A percentile compares a stretch with the other conserved stretches of the same genome.
Conservation (phyloP, 495 filamentous ascomycete genomes). For the Schizothecium vesticola region DNA sequence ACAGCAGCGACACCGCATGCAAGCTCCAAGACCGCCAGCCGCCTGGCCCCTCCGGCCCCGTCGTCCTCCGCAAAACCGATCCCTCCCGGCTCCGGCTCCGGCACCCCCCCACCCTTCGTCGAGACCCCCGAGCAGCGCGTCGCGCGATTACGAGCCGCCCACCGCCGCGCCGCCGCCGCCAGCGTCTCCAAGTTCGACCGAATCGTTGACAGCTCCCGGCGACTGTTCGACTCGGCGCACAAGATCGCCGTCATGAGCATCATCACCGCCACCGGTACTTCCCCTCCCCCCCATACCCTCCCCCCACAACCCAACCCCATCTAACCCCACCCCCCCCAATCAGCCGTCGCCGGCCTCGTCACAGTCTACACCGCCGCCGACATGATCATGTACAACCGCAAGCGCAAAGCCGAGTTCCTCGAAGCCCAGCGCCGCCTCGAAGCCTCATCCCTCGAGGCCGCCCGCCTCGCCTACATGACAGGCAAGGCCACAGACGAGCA, state of each 20-base stretch:
- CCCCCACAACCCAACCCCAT: neutral
- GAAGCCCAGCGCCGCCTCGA: constrained; percentile 56
- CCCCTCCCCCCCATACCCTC: neutral
- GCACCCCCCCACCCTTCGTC: constrained; percentile 19
- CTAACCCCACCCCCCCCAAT: neutral
- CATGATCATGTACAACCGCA: constrained; percentile 82
- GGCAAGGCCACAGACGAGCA: constrained; percentile 59
- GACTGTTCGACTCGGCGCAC: constrained; percentile 79
- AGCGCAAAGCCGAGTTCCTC: constrained; percentile 59
- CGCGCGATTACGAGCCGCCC: constrained; percentile 74
- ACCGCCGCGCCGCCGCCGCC: constrained; percentile 61
- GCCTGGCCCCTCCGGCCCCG: constrained; percentile 46
- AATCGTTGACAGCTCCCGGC: constrained; percentile 60
- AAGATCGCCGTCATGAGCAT: constrained; percentile 66
- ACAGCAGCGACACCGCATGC: constrained; percentile 89
- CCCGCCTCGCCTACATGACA: constrained; percentile 54
- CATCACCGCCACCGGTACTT: constrained; percentile 73
- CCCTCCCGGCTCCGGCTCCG: constrained; percentile 9
- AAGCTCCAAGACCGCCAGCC: constrained; percentile 64
- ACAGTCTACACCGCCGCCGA: constrained; percentile 77
- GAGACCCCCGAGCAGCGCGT: constrained; percentile 93
- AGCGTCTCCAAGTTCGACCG: constrained; percentile 63
- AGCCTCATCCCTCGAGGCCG: constrained; percentile 45
- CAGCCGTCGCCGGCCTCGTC: constrained; percentile 67
- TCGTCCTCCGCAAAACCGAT: neutral